Evolutionary conservation across 129 eudicot genomes (phyloP), one percentile per base, ranked within the genome.

Genomic region (Helianthus tuberosus): DNA sequence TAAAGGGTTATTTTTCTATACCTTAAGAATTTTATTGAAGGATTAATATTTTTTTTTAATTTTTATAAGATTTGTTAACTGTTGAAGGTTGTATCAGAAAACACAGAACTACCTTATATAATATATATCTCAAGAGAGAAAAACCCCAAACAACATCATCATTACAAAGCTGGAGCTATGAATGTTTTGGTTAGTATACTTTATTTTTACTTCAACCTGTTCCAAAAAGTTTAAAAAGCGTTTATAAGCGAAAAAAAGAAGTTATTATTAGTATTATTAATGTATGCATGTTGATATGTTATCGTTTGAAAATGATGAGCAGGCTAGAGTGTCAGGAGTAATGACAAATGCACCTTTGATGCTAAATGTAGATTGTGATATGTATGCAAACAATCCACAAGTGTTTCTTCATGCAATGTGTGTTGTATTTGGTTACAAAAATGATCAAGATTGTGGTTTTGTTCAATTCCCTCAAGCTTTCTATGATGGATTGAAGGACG

Each of bases 141-240:
- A 59, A 84, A 77, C 71, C 87, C 88, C 41, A 80, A 80, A 66
- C 84, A 82, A 66, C 87, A 82, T 0, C 96, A 87, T 70, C 80
- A 87, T 62, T 85, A 75, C 85, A 89, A 89, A 87, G 92, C 88
- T 32, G 96, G 96, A 13, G 88, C 92, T 10, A 84, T 89, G 83
- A 89, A 89, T 51, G 96, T 83, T 79, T 78, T 89, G 75, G 92
- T 89, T 57, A 58, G 68, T 57, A 29, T 5, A 5, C 35, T 47
- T 62, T 41, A 64, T 14, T 36, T 14, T 5, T 35, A 62, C 20
- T 16, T 29, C 12, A 32, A 64, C 12, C 20, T 52, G 20, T 52
- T 52, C 20, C n/a, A 11, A n/a, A 5, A 6, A 5, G n/a, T 11
- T 27, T 27, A 27, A 4, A 11, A n/a, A 5, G 15, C 8, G n/a